These are phyloP conservation scores for Aquilaria malaccensis DNA, from an alignment of 345 rosid genomes.

Conservation along the genomic window DNA sequence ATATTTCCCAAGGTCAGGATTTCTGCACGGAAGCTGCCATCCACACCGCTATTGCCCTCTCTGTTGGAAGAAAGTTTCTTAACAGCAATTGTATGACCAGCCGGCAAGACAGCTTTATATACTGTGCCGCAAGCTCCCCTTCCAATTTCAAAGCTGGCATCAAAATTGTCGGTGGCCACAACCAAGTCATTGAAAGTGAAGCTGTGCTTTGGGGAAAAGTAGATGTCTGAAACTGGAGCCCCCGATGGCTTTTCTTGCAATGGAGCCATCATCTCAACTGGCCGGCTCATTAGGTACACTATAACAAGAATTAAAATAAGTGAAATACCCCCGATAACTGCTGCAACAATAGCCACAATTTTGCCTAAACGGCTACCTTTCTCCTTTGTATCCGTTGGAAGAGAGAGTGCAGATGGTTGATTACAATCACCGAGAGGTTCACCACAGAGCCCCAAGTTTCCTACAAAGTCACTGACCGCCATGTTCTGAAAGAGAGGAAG, in stretches of 20 bases:
- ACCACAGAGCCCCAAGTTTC: conserved; percentile 71
- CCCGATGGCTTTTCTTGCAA: conserved; percentile 31
- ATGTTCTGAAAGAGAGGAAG: conserved; percentile 36
- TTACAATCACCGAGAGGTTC: conserved; percentile 50
- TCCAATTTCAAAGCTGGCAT: conserved; percentile 66
- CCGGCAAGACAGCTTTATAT: conserved; percentile 60
- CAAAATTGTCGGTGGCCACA: conserved; percentile 62
- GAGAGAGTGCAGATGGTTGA: conserved; percentile 26
- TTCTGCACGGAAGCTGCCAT: conserved; percentile 83
- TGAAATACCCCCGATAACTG: conserved; percentile 65
- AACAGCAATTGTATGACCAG: conserved; percentile 62
- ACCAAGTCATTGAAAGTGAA: conserved; percentile 77
- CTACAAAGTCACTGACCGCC: conserved; percentile 44
- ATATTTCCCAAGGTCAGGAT: conserved; percentile 75
- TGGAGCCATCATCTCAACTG: conserved; percentile 26
- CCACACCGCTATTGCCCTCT: conserved; percentile 57
- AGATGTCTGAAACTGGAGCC: conserved; percentile 43
- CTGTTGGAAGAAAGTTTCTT: conserved; percentile 77
- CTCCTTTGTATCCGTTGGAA: conserved; percentile 14
- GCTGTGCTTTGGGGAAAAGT: conserved; percentile 70
- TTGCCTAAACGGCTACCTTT: conserved; percentile 33
- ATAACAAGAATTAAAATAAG: conserved; percentile 53
- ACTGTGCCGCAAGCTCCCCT: conserved; percentile 94
- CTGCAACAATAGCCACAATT: conserved; percentile 57
- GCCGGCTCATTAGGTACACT: conserved; percentile 54